Conservation (phyloP, 495 filamentous ascomycete species). For the Jackrogersella minutella region DNA sequence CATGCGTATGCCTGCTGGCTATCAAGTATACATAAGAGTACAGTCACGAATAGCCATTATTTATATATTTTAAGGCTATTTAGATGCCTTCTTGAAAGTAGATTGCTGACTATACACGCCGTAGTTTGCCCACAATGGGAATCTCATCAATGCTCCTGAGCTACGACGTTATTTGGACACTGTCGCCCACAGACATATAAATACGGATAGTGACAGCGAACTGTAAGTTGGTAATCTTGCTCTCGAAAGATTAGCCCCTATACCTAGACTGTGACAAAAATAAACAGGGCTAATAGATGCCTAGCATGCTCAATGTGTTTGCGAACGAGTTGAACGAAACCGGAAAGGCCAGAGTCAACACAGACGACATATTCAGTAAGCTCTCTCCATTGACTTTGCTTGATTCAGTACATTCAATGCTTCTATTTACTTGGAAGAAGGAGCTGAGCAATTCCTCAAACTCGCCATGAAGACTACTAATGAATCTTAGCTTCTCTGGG, state of each 20-base stretch:
- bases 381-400: slow-evolving; percentile 44
- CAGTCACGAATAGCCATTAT: no score
- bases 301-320: slow-evolving; percentile 86
- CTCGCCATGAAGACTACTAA: neutral
- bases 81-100: neutral
- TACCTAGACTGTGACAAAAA: neutral
- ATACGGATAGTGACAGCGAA: slow-evolving; percentile 95
- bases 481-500: slow-evolving; percentile 6
- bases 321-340: slow-evolving; percentile 93
- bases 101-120: neutral
- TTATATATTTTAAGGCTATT: no score
- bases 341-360: slow-evolving; percentile 94
- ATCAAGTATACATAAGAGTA: no score
- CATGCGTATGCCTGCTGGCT: no score
- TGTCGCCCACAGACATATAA: slow-evolving; percentile 93
- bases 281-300: neutral
- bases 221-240: slow-evolving; percentile 19
- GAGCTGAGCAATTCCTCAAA: slow-evolving; percentile 47
- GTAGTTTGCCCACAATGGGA: slow-evolving; percentile 73
- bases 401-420: neutral
- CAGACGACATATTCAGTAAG: slow-evolving; percentile 82
- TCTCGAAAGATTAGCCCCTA: neutral
- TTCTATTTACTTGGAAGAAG: slow-evolving; percentile 5
- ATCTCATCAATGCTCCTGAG: slow-evolving; percentile 90
- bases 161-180: slow-evolving; percentile 81